Evolutionary conservation across 805 yeast genomes (phyloP).

Genomic region (Hanseniaspora mollemarum): DNA sequence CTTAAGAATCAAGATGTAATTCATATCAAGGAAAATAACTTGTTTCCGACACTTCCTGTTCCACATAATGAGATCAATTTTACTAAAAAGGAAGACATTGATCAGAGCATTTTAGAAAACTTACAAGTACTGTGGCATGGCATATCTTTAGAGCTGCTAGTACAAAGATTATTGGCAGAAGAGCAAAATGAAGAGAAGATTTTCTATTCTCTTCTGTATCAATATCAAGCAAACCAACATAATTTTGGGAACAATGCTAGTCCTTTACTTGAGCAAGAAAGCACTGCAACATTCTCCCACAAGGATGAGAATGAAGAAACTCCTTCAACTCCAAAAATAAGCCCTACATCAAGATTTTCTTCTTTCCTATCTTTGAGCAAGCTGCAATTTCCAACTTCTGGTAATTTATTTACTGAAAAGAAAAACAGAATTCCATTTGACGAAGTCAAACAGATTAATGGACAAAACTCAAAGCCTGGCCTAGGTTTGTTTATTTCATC

Average conservation of each 20-base stretch:
- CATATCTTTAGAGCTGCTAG: slow-evolving; percentile 46
- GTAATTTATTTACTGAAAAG: neutral
- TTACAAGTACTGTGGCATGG: slow-evolving; percentile 76
- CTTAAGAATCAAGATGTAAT: slow-evolving; percentile 6
- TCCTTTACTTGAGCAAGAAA: slow-evolving; percentile 23
- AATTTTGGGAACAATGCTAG: neutral
- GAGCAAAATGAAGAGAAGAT: slow-evolving; percentile 64
- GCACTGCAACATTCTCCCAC: slow-evolving; percentile 17
- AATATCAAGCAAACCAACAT: slow-evolving; percentile 60
- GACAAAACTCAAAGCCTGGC: slow-evolving; percentile 2
- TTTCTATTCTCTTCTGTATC: slow-evolving; percentile 62
- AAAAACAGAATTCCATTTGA: neutral
- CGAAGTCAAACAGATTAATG: neutral
- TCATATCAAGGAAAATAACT: slow-evolving; percentile 1
- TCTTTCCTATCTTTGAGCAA: slow-evolving; percentile 4
- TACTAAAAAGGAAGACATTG: slow-evolving; percentile 40
- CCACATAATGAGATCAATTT: slow-evolving; percentile 21
- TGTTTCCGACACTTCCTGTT: neutral
- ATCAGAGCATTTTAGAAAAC: slow-evolving; percentile 61
- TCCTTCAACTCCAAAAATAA: neutral
- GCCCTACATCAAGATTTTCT: slow-evolving; percentile 9
- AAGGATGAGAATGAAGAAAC: neutral
- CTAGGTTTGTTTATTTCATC: neutral
- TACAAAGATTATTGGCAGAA: slow-evolving; percentile 42
- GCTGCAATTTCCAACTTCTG: neutral